Evolutionary conservation across 805 yeast genomes (phyloP).

Genomic region (Candida endomychidarum): DNA sequence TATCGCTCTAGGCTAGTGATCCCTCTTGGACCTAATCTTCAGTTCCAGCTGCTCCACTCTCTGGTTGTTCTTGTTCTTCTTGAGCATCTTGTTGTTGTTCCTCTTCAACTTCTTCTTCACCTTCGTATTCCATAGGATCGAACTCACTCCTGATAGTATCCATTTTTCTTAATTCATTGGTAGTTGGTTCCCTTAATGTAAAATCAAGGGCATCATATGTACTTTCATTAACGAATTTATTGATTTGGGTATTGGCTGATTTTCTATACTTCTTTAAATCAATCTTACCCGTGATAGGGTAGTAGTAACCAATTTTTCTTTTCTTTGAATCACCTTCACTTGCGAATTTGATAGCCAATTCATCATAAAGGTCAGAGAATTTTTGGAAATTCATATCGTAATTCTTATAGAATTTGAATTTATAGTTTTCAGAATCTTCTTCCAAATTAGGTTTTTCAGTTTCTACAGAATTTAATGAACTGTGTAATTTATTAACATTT

Average conservation of each 20-base stretch:
- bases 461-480: conserved; percentile 37
- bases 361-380: conserved; percentile 52
- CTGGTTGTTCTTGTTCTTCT: conserved; percentile 6
- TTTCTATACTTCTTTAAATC: conserved; percentile 86
- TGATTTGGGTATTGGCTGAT: conserved; percentile 52
- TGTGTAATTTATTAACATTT: conserved; percentile 24
- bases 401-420: conserved; percentile 65
- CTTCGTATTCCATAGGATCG: conserved; percentile 79
- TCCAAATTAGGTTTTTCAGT: conserved; percentile 45
- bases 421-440: conserved; percentile 47
- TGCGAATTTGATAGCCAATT: conserved; percentile 63
- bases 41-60: conserved; percentile 11
- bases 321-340: conserved; percentile 42
- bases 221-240: conserved; percentile 53
- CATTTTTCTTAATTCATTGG: conserved; percentile 64
- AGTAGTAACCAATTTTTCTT: conserved; percentile 62
- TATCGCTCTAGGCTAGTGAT: background rate
- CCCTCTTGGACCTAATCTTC: conserved; percentile 2
- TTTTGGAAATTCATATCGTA: conserved; percentile 66
- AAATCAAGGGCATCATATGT: conserved; percentile 64
- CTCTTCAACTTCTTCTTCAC: conserved; percentile 51
- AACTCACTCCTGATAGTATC: conserved; percentile 66
- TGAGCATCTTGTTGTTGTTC: conserved; percentile 32
- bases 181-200: conserved; percentile 68
- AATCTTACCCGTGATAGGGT: conserved; percentile 74